Evolutionary conservation across 768 basidiomycete genomes (phyloP), one percentile per base, ranked within the genome.

Genomic region (Trametes meyenii): DNA sequence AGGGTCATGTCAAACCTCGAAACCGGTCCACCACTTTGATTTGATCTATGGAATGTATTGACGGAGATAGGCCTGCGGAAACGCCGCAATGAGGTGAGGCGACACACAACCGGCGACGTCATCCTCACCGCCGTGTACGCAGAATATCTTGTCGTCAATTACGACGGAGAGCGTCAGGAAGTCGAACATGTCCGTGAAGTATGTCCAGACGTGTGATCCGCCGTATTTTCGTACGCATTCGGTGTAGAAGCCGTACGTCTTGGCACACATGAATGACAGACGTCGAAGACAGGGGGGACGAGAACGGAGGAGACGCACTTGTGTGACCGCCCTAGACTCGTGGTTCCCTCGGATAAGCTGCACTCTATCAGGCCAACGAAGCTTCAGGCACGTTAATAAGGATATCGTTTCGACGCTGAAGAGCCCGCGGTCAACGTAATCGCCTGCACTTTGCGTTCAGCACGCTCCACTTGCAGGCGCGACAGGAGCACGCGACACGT

Each of bases 161-260:
- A 99, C 97, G 58, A 96, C 96, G 36, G 93, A 95, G 58, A 99
- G 80, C 12, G 97, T 98, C 67, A 99, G 77, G 79, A 95, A 99
- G 79, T 99, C 97, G 75, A 99, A 99, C 96, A 99, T 97, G 77
- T 99, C 97, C 61, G 97, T 99, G 71, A 99, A 98, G 75, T 98
- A 98, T 26, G 94, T 95, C 97, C 97, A 99, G 36, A 98, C 96
- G 68, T 91, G 89, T 35, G 95, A 88, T 2, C 92, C 89, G 56
- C 95, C 96, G 69, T 99, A 99, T 77, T 99, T 99, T 43, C 96
- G 85, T 21, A 96, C 88, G 71, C 97, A 98, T 81, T 99, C 97
- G 39, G 94, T 92, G 76, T 99, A 99, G 79, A 99, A 99, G 13
- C 97, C 97, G 71, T 98, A 99, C 23, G 94, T 96, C 96, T 98